Base-by-base conservation (phyloP, 768 basidiomycete genomes). In the Dioszegia crocea region DNA sequence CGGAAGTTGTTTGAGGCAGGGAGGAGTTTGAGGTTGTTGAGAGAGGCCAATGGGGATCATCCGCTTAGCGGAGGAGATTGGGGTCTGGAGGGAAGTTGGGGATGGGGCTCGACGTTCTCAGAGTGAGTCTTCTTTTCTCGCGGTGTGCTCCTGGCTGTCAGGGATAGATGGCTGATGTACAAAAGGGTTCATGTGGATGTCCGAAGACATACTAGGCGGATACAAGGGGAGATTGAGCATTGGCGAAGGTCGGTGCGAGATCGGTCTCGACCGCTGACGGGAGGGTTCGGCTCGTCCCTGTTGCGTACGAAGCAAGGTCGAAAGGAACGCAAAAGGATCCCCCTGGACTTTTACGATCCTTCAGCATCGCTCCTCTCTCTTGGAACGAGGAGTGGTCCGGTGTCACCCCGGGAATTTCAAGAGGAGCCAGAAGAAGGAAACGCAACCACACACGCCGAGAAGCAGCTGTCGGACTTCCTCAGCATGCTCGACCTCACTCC, bases 1-100 rank as follows among this genome's bases (percentile, higher is more conserved):
- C 33, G 66, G 39, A 65, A 40, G n/a, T 19, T 73, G 11, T 73
- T 73, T 53, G 68, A 73, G 43, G 66, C 68, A 17, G 71, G 71
- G 3, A 51, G 54, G 30, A 70, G 66, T 38, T 43, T 73, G 38
- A 52, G 71, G 45, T 36, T 73, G 16, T 52, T 73, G 5, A 27
- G 64, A 39, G 68, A 65, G 19, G 71, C 71, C 6, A 46, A 26
- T 4, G 61, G 61, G 9, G 55, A 47, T 17, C 71, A 73, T 60
- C 71, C 71, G 1, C 54, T 73, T 1, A 64, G 64, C 52, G 17
- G 46, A 17, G 48, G 52, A 0, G 43, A 44, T 8, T 68, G 68
- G 66, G 63, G 57, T 5, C 12, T 68, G 3, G 33, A 58, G 23
- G 47, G 45, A 3, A 38, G 27, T 12, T 66, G 68, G 64, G 53